Evolutionary conservation across 192 early-diverging fungal genomes (phyloP).

Genomic region (Podila horticola): DNA sequence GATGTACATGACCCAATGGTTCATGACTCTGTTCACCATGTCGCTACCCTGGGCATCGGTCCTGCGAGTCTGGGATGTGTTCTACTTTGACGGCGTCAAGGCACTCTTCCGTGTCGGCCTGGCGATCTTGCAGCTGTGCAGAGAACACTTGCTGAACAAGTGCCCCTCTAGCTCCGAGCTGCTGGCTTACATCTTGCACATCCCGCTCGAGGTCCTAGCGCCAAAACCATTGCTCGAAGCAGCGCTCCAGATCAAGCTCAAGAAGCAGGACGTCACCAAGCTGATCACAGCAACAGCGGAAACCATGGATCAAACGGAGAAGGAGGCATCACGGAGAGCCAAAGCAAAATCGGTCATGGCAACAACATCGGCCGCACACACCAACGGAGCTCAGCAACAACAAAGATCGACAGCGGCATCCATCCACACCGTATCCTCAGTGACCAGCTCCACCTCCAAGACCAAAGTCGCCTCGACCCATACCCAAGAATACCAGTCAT

Average conservation of each 20-base stretch:
- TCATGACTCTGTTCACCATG: constrained; percentile 89
- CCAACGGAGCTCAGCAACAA: background rate
- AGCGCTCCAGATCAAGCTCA: constrained; percentile 74
- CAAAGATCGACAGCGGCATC: background rate
- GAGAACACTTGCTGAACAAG: constrained; percentile 70
- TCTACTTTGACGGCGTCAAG: constrained; percentile 87
- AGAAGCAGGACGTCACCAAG: constrained; percentile 24
- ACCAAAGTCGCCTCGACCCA: background rate
- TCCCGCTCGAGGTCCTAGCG: constrained; percentile 72
- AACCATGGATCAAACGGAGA: constrained; percentile 14
- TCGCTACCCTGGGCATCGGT: constrained; percentile 89
- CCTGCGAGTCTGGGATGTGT: constrained; percentile 94
- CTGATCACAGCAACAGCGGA: constrained; percentile 20
- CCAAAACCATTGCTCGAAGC: constrained; percentile 74
- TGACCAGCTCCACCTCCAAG: background rate
- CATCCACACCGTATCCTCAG: background rate
- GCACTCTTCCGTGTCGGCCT: constrained; percentile 84
- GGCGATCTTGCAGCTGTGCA: constrained; percentile 73
- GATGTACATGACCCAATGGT: constrained; percentile 95
- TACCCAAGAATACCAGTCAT: background rate
- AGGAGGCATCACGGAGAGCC: background rate
- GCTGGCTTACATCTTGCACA: constrained; percentile 80
- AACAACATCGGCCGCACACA: background rate
- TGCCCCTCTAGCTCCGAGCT: constrained; percentile 82
- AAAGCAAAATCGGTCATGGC: background rate